phyloP scores from a whole-genome alignment of 345 rosid species.

The Eucalyptus erythrocorys region DNA sequence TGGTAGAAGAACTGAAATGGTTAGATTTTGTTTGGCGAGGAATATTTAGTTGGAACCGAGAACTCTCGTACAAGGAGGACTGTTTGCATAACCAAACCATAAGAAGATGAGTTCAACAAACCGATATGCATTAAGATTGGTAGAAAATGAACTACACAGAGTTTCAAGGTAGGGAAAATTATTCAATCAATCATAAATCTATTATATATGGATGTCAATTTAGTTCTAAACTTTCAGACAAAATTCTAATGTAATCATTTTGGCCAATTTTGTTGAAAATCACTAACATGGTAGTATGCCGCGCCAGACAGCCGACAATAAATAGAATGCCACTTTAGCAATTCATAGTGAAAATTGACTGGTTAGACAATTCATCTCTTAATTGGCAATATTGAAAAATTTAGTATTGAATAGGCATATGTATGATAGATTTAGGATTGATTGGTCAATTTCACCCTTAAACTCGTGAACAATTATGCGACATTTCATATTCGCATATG shows the following conservation, averaged over 20 bases:
- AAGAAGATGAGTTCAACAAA: background rate
- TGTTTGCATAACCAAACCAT: background rate
- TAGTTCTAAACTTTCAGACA: fast-evolving
- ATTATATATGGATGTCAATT: fast-evolving
- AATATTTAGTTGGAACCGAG: background rate
- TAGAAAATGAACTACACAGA: background rate
- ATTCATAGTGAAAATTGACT: background rate
- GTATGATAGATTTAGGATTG: background rate
- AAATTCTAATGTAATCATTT: background rate
- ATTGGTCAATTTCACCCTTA: background rate
- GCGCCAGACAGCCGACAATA: fast-evolving
- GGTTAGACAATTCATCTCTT: background rate
- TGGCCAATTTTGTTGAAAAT: background rate
- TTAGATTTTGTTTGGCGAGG: background rate
- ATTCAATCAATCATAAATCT: background rate
- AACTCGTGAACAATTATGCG: background rate
- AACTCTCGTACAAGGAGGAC: background rate
- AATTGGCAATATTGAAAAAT: background rate
- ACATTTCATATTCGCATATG: background rate
- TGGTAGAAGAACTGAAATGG: background rate
- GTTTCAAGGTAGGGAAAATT: background rate
- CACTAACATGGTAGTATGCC: background rate
- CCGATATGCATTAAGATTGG: background rate
- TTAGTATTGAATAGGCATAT: background rate
- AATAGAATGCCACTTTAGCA: background rate